These are phyloP conservation scores for Phytophthora pluvialis DNA, from an alignment of 352 stramenopile species.

Conservation along the genomic window DNA sequence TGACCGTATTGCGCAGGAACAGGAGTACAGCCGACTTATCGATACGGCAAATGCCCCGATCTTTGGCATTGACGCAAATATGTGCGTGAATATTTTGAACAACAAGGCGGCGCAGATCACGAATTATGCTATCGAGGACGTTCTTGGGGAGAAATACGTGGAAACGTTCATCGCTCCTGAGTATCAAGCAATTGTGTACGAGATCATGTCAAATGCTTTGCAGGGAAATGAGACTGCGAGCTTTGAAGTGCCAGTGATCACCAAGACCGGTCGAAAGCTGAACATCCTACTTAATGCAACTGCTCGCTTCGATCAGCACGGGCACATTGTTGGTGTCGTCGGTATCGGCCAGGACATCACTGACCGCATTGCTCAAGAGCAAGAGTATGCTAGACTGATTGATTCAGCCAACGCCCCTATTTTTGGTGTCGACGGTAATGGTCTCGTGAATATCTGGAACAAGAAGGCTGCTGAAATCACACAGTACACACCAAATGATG, in stretches of 20 bases:
- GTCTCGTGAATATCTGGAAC: slow-evolving; percentile 77
- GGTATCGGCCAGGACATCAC: slow-evolving; percentile 83
- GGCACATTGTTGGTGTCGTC: slow-evolving; percentile 69
- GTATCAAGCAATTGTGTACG: slow-evolving; percentile 67
- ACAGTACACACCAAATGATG: slow-evolving; percentile 68
- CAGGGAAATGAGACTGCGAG: slow-evolving; percentile 67
- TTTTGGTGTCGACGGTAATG: slow-evolving; percentile 79
- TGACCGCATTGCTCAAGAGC: slow-evolving; percentile 61
- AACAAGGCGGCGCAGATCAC: slow-evolving; percentile 76
- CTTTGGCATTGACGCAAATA: slow-evolving; percentile 60
- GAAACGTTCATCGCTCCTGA: slow-evolving; percentile 87
- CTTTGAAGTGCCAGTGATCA: slow-evolving; percentile 83
- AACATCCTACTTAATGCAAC: slow-evolving; percentile 85
- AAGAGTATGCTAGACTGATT: slow-evolving; percentile 67
- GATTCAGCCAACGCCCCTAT: slow-evolving; percentile 86
- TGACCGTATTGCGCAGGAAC: slow-evolving; percentile 58
- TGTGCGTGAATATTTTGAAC: slow-evolving; percentile 71
- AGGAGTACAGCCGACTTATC: slow-evolving; percentile 63
- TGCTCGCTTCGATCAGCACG: slow-evolving; percentile 69
- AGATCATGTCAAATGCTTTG: slow-evolving; percentile 70
- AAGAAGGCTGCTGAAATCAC: slow-evolving; percentile 75
- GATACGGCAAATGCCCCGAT: slow-evolving; percentile 62
- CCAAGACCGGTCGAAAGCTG: slow-evolving; percentile 60
- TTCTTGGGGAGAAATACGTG: slow-evolving; percentile 73
- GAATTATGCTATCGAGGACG: slow-evolving; percentile 75